Percentiles rank a stretch among this genome's conserved stretches.
Conservation (phyloP, 257 asterid species). For the Lithospermum erythrorhizon region DNA sequence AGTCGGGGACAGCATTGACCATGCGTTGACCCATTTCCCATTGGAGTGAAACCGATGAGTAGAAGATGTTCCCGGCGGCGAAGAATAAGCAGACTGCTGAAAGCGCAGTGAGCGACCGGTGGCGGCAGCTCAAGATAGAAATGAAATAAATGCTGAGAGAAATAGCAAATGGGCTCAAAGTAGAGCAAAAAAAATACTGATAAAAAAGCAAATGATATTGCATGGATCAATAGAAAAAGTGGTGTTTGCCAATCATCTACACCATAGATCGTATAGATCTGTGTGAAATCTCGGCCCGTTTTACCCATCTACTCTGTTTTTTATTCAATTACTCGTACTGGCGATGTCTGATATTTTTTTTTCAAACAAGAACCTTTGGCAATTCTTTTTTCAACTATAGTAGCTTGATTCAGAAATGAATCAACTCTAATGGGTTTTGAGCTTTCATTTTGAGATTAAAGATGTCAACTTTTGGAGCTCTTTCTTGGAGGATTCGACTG, state of each 20-base stretch:
- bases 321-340: background rate
- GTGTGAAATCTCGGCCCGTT: constrained; percentile 55
- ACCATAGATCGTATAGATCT: constrained; percentile 77
- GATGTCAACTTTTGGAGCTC: background rate
- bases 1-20: constrained; percentile 52
- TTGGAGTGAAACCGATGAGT: constrained; percentile 63
- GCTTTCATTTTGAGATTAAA: background rate
- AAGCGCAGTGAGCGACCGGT: constrained; percentile 64
- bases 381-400: background rate
- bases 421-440: background rate
- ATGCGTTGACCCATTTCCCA: constrained; percentile 85
- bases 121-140: too few relatives aligned
- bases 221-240: constrained; percentile 42
- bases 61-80: constrained; percentile 55
- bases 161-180: constrained; percentile 48
- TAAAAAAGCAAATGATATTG: constrained; percentile 36
- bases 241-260: constrained; percentile 69
- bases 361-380: background rate
- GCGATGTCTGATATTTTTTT: too few relatives aligned
- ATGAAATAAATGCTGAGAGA: constrained; percentile 31
- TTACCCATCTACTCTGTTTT: constrained; percentile 32
- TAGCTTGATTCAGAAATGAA: background rate
- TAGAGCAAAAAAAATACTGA: constrained; percentile 46
- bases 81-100: constrained; percentile 66
- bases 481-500: background rate